Evolutionary conservation across 192 early-diverging fungal species (phyloP), one percentile per base, ranked within the genome.

Genomic region (Linnemannia schmuckeri): DNA sequence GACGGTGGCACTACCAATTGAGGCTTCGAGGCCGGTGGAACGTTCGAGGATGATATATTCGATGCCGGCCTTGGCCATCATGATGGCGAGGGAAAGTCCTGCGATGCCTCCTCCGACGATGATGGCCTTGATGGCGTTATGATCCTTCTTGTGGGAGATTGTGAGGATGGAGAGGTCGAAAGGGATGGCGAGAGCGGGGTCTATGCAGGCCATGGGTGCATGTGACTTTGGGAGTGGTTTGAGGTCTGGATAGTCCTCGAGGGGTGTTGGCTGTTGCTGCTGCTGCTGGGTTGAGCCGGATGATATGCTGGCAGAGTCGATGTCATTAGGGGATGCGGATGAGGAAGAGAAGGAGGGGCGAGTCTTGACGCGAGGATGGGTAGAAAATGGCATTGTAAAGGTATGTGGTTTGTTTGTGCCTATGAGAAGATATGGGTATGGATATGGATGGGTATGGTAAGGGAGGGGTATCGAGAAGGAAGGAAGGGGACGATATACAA

Each of bases 101-200:
- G 80, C 72, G 44, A 89, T 81, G n/a, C 82, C 79, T 13, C 80
- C 88, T 6, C 88, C 88, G 4, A 89, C 83, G 54, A 89, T 85
- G 35, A 85, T 24, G 46, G 88, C 88, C 69, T 82, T 89, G 66
- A 88, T n/a, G 5, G 77, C 41, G 52, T 40, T 79, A 20, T 57
- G 57, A 52, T 84, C 74, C 24, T 49, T 41, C 52, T 78, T 78
- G 52, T 84, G 82, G 41, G 77, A 49, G 49, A 84, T 84, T 37
- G 82, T 84, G 49, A 84, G 77, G 77, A 84, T 84, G 68, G 82
- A 84, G 73, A 84, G 74, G 52, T 84, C 82, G 57, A 84, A 84
- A 35, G 82, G 82, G n/a, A 84, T 74, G 30, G 82, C 82, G 0
- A 57, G 68, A 12, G 77, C 27, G 1, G 82, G 82, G 66, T 84